phyloP scores from a whole-genome alignment of 495 filamentous ascomycete species.

The Articulospora tetracladia region DNA sequence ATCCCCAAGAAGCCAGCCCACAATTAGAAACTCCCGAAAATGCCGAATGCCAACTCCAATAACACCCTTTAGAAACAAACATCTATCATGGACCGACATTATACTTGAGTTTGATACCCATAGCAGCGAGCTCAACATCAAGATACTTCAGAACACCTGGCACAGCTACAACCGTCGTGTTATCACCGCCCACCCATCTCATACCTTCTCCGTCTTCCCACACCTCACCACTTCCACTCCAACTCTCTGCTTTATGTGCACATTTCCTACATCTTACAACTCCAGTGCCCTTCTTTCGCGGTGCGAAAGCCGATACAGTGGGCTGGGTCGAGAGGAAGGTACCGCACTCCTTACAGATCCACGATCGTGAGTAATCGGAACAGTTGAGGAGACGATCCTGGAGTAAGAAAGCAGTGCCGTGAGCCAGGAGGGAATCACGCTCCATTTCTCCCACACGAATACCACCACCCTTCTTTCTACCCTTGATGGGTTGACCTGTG shows the following conservation, averaged over 20 bases:
- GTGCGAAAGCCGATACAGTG: slow-evolving; percentile 57
- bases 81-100: slow-evolving; percentile 54
- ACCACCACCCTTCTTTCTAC: slow-evolving; percentile 90
- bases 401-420: slow-evolving; percentile 90
- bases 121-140: slow-evolving; percentile 91
- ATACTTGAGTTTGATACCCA: slow-evolving; percentile 90
- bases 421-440: slow-evolving; percentile 87
- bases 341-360: slow-evolving; percentile 85
- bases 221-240: slow-evolving; percentile 61
- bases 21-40: slow-evolving; percentile 6
- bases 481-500: slow-evolving; percentile 96
- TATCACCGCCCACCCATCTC: slow-evolving; percentile 79
- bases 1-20: background rate
- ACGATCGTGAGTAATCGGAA: slow-evolving; percentile 81
- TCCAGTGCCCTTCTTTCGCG: slow-evolving; percentile 46
- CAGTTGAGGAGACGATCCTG: slow-evolving; percentile 97
- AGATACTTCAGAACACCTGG: slow-evolving; percentile 89
- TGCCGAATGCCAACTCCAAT: slow-evolving; percentile 15
- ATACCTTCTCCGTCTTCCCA: slow-evolving; percentile 90
- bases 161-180: slow-evolving; percentile 87
- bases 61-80: background rate
- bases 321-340: slow-evolving; percentile 82
- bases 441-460: slow-evolving; percentile 99
- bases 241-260: slow-evolving; percentile 56
- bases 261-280: slow-evolving; percentile 83